These are phyloP conservation scores for Crithidia sp. DNA, from an alignment of 208 protist genomes.

Conservation along the genomic window DNA sequence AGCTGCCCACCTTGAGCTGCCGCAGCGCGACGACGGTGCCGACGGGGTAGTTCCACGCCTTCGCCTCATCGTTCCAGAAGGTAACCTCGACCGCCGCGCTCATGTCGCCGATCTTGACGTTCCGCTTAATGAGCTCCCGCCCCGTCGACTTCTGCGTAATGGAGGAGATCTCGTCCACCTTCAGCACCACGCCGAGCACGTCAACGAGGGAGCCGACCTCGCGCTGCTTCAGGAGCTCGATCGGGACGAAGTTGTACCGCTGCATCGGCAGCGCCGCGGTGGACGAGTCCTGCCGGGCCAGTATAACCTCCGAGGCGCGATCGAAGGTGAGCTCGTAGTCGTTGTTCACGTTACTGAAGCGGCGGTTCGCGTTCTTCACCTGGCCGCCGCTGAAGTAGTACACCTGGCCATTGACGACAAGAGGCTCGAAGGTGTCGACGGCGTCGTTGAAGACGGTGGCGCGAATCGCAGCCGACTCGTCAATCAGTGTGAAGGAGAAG, in stretches of 20 bases:
- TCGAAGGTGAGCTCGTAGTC: constrained; percentile 94
- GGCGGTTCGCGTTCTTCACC: constrained; percentile 92
- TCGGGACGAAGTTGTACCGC: constrained; percentile 91
- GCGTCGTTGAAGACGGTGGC: constrained; percentile 93
- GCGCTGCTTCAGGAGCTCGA: constrained; percentile 86
- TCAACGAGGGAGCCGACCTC: constrained; percentile 89
- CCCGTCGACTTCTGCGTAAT: constrained; percentile 88
- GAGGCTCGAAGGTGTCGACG: constrained; percentile 87
- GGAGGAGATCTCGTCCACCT: constrained; percentile 67
- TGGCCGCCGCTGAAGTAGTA: constrained; percentile 93
- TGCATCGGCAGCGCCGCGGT: constrained; percentile 67
- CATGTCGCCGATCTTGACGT: constrained; percentile 79
- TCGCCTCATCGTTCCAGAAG: constrained; percentile 89
- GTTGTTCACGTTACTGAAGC: constrained; percentile 93
- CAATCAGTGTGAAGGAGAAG: constrained; percentile 92
- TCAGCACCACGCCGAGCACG: constrained; percentile 79
- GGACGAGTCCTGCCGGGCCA: constrained; percentile 57
- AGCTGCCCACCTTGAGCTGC: constrained; percentile 86
- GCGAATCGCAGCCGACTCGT: constrained; percentile 89
- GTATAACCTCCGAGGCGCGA: constrained; percentile 74
- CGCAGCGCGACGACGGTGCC: constrained; percentile 86
- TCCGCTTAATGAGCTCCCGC: constrained; percentile 82
- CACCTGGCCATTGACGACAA: constrained; percentile 88
- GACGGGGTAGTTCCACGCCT: constrained; percentile 55
- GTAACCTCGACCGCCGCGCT: constrained; percentile 88